Evolutionary conservation across 2,329 filamentous ascomycete species (phyloP).

Genomic region (Arthrobotrys entomopaga): DNA sequence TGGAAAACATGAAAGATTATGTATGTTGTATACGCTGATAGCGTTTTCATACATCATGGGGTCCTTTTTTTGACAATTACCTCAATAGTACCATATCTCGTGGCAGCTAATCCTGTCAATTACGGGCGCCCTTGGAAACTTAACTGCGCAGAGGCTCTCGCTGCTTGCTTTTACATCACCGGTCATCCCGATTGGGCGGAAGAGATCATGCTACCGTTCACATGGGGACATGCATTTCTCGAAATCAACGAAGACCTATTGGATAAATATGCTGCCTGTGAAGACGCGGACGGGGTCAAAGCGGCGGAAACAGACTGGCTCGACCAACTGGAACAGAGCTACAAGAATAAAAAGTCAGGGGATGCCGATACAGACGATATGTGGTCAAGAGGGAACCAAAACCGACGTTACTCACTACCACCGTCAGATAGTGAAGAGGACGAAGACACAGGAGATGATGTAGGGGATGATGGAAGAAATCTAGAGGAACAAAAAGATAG

Average conservation of each 20-base stretch:
- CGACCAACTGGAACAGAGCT: constrained; percentile 87
- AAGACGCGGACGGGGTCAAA: constrained; percentile 83
- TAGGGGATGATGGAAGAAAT: constrained; percentile 63
- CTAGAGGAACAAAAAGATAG: constrained; percentile 57
- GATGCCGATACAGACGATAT: constrained; percentile 74
- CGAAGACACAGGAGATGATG: constrained; percentile 65
- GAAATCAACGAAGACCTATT: constrained; percentile 87
- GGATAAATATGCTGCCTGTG: constrained; percentile 84
- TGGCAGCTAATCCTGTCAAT: constrained; percentile 96
- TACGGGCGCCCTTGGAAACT: constrained; percentile 95
- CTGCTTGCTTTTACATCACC: constrained; percentile 91
- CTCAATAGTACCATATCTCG: constrained; percentile 81
- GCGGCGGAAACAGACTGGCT: constrained; percentile 88
- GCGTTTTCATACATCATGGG: neutral
- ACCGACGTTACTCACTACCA: constrained; percentile 69
- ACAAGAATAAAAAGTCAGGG: constrained; percentile 78
- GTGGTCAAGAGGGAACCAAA: constrained; percentile 92
- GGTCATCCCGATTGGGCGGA: constrained; percentile 91
- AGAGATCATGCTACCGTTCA: constrained; percentile 82
- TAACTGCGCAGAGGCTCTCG: constrained; percentile 95
- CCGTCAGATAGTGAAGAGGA: constrained; percentile 63
- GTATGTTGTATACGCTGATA: constrained; percentile 60
- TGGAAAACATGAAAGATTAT: constrained; percentile 86
- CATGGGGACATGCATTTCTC: constrained; percentile 86
- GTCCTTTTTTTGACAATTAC: constrained; percentile 8